Evolutionary conservation across 2,329 filamentous ascomycete species (phyloP), one percentile per base, ranked within the genome.

Genomic region (Xylaria sp.): DNA sequence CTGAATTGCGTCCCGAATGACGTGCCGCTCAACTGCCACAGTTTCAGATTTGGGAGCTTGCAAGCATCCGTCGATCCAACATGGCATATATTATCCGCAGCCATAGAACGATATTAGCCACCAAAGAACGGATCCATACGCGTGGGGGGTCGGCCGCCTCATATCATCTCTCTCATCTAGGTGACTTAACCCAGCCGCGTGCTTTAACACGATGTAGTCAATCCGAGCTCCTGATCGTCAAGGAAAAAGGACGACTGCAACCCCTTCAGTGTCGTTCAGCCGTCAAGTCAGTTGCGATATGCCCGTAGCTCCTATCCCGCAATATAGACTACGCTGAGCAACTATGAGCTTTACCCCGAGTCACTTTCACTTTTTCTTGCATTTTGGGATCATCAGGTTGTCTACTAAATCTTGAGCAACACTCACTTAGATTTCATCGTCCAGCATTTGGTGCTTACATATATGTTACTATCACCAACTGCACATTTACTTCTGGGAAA

Each of bases 1-100:
- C 35, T 37, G 49, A 35, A 35, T n/a, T 37, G 56, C 47, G 12
- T 38, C 42, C 28, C 25, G 25, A 14, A 25, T 23, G 19, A 53
- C 40, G 49, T 64, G 52, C 58, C 62, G 62, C 53, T 50, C 21
- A 54, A 19, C 57, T 64, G 61, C 46, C 52, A 60, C 61, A 64
- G 61, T 64, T 61, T 61, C 61, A 63, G 47, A 28, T 61, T 45
- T 12, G 15, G 38, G 38, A 58, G 23, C 46, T 40, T 31, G 42
- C 25, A 40, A 28, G 42, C 37, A 57, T 61, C 42, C 35, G 61
- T 61, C 62, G 62, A 64, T 64, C 62, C 58, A 60, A 64, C 62
- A 60, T 43, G 35, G 33, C 43, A 53, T 47, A 43, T 8, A 64
- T 64, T 64, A 64, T 45, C 62, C 62, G 58, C 53, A n/a, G 37